Percentiles rank a stretch among this genome's conserved stretches.
phyloP scores from a whole-genome alignment of 2,329 filamentous ascomycete genomes.

The Clonostachys rosea region DNA sequence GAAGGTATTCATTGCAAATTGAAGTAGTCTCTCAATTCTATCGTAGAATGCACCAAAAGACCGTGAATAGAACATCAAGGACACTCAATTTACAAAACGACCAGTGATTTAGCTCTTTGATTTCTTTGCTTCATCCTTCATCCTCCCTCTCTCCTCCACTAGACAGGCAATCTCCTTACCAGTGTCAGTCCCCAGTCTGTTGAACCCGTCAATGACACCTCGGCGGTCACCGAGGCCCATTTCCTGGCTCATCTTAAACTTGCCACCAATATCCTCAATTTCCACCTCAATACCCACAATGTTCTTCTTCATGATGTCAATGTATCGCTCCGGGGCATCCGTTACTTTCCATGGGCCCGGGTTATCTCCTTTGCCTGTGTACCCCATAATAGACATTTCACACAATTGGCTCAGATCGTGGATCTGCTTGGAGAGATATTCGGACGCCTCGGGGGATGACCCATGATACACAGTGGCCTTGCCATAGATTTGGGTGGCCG shows the following conservation, averaged over 20 bases:
- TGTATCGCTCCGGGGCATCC: constrained; percentile 51
- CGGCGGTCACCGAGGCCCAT: constrained; percentile 42
- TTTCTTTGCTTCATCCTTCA: constrained; percentile 10
- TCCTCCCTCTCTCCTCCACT: constrained; percentile 20
- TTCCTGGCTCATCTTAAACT: constrained; percentile 67
- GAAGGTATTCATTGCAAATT: no score
- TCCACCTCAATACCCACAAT: constrained; percentile 58
- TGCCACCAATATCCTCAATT: constrained; percentile 50
- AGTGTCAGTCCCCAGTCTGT: constrained; percentile 20
- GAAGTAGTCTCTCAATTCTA: no score
- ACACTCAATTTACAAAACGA: no score
- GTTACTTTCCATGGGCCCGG: constrained; percentile 47
- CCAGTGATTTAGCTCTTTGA: no score
- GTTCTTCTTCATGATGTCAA: constrained; percentile 51
- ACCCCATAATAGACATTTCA: constrained; percentile 54
- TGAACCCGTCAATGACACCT: constrained; percentile 55
- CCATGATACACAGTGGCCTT: constrained; percentile 48
- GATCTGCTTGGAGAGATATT: constrained; percentile 47
- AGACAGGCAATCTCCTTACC: constrained; percentile 20
- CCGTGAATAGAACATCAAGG: no score
- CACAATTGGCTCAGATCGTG: constrained; percentile 42
- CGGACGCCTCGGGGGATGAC: constrained; percentile 31
- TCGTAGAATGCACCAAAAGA: constrained; percentile 49
- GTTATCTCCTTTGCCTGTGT: constrained; percentile 25
- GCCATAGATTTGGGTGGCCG: constrained; percentile 60